Evolutionary conservation across 2,329 filamentous ascomycete species (phyloP), one percentile per base, ranked within the genome.

Genomic region (Incumbomyces lentus): DNA sequence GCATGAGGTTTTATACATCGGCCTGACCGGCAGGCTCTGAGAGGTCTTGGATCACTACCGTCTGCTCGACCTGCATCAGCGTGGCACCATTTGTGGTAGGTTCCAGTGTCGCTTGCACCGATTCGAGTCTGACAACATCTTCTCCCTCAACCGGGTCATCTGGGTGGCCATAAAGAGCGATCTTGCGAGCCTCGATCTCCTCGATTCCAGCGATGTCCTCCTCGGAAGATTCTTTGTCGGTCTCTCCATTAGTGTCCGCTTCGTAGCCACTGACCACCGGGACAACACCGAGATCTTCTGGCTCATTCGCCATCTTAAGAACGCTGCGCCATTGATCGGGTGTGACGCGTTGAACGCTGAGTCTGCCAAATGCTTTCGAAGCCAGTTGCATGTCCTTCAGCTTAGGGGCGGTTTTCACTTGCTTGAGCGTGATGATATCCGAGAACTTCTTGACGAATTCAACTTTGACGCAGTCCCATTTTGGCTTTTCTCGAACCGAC

Each of bases 381-480:
- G 95, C 70, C 66, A 92, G 75, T 66, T 95, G 85, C 79, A 96
- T 86, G 41, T 78, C 74, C 58, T 79, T 77, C 34, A 94, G 68
- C 6, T 76, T 71, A 42, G 65, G 63, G 7, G 75, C 60, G 34
- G 72, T 69, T 5, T 77, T 78, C 58, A 82, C 71, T 31, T 75
- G 74, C 45, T 84, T 82, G 37, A 95, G 73, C 4, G 75, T 74
- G 47, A 96, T 76, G 1, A 80, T 75, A 12, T 79, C 72, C 1
- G 72, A 70, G 56, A 96, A 88, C 65, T 95, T 95, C 62, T 79
- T 81, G 48, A 84, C 79, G 62, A 94, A 95, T 58, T 82, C 76
- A 40, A 96, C 90, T 51, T 93, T 84, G 1, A 96, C 92, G 14
- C 92, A 76, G 44, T 81, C 86, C 92, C 92, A 98, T 58, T 81